Conservation (phyloP, 768 basidiomycete species). For the Infundibulicybe gibba region DNA sequence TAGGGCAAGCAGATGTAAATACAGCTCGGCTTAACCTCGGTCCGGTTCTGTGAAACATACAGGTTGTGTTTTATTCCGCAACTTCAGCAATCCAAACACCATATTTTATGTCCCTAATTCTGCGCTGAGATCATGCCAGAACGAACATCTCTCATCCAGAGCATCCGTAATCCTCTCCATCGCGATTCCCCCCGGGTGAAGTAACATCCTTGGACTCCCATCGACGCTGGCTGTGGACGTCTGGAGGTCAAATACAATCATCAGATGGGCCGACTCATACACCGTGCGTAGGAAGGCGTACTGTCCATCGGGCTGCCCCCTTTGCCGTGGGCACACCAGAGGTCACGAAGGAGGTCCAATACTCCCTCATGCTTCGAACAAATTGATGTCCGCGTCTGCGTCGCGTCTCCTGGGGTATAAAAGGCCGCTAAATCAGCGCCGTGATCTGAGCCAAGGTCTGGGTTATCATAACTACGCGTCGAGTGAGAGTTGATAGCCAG, state of each 20-base stretch:
- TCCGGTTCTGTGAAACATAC: background rate
- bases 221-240: slow-evolving; percentile 14
- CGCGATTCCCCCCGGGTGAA: slow-evolving; percentile 21
- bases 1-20: background rate
- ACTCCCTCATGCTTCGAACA: slow-evolving; percentile 36
- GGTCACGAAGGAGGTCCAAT: slow-evolving; percentile 36
- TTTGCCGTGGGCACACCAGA: slow-evolving; percentile 22
- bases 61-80: background rate
- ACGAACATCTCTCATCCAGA: slow-evolving; percentile 19
- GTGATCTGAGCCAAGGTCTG: slow-evolving; percentile 33
- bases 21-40: background rate
- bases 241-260: too few species aligned
- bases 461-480: slow-evolving; percentile 33
- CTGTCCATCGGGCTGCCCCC: slow-evolving; percentile 21
- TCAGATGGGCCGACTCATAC: background rate
- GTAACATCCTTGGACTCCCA: slow-evolving; percentile 24
- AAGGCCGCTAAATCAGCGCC: slow-evolving; percentile 32
- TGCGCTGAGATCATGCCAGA: slow-evolving; percentile 24
- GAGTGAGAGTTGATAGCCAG: background rate
- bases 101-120: slow-evolving; percentile 16
- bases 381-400: slow-evolving; percentile 16
- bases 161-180: slow-evolving; percentile 17
- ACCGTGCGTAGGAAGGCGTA: slow-evolving; percentile 10
- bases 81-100: background rate
- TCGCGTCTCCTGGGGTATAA: slow-evolving; percentile 22